Base-by-base conservation (phyloP, 176 grass and related monocot species). In the Zea mays region DNA sequence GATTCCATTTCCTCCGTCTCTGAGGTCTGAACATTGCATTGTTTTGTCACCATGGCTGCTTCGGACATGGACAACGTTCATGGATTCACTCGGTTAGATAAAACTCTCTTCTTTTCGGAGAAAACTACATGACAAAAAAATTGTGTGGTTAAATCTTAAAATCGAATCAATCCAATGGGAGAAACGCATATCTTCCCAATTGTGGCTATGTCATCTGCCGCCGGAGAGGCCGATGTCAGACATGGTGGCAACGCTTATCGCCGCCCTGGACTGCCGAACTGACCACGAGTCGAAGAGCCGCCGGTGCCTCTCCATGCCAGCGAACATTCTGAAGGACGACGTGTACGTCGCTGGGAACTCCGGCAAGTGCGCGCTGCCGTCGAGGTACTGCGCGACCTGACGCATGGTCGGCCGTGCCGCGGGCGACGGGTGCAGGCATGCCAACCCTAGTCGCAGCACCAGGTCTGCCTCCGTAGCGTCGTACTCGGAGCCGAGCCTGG, bases 371-470 rank as follows among this genome's bases (percentile, higher is more conserved):
- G 38, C 21, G 44, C 69, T 77, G 36, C 83, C 74, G 74, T 79
- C 67, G 38, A 85, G 74, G 79, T 73, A 85, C 73, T 85, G 73
- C 17, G 10, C 55, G 16, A 89, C 52, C 67, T 74, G 73, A 17
- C 83, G 62, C 67, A 89, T 85, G 73, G 50, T 85, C 54, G 83
- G 79, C 38, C 79, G 41, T 9, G 52, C 79, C 44, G 60, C 75
- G 1, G 80, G 77, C 37, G 71, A 80, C 51, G 83, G 83, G 33
- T 82, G 86, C 13, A 83, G 51, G 65, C 79, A 92, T 37, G 52
- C 82, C 65, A 88, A 60, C 41, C 74, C 90, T 39, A 88, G 36
- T 10, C 8, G 65, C 38, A 83, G 71, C 64, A 85, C 59, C 5
- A 71, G 50, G 4, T 62, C 58, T 6, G 60, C 90, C 75, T 88